Conservation (phyloP, 2,329 filamentous ascomycete species). For the Pyricularia sp. region DNA sequence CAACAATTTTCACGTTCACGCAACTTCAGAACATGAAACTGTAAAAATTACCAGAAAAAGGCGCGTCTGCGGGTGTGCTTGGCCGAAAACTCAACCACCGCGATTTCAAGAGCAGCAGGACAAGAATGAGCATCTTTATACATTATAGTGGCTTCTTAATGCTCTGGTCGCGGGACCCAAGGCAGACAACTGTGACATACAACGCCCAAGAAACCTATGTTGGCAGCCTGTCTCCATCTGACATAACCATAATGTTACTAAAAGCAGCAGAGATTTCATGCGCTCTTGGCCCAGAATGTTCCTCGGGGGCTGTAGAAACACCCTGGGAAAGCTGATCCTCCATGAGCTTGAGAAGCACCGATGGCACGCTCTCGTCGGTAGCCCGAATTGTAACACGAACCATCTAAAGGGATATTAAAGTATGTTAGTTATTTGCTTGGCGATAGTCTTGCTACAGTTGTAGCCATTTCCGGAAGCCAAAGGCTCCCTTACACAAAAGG, state of each 20-base stretch:
- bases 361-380: conserved; percentile 82
- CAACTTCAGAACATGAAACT: neutral
- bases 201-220: neutral
- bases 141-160: neutral
- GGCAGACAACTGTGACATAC: neutral
- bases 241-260: conserved; percentile 42
- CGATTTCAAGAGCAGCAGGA: neutral
- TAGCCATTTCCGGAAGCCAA: neutral
- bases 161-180: neutral
- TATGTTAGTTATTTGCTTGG: conserved; percentile 7
- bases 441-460: conserved; percentile 12
- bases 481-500: neutral
- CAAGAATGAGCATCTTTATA: neutral
- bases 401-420: conserved; percentile 53
- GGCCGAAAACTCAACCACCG: neutral
- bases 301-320: conserved; percentile 28
- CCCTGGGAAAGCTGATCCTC: conserved; percentile 65
- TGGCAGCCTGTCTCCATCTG: neutral
- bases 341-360: conserved; percentile 75
- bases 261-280: conserved; percentile 47
- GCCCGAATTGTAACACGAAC: conserved; percentile 88
- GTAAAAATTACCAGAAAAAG: neutral
- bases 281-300: conserved; percentile 29
- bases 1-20: neutral
- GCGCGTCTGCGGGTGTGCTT: neutral